phyloP scores from a whole-genome alignment of 768 basidiomycete genomes.

The Chalciporus pseudorubinellus region DNA sequence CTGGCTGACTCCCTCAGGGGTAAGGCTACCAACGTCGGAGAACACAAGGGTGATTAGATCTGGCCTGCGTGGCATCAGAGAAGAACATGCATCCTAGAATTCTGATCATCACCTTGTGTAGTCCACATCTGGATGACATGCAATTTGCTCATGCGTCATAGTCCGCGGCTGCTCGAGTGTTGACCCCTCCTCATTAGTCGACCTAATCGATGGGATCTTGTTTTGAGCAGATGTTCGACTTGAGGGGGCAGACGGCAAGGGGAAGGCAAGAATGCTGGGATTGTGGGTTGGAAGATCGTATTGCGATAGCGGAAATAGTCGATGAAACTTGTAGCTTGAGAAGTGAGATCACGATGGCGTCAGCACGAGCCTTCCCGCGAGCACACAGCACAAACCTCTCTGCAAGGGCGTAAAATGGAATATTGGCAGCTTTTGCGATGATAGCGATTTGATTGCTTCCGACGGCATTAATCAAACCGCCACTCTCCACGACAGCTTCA shows the following conservation, averaged over 20 bases:
- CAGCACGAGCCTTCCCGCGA: conserved; percentile 17
- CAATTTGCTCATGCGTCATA: conserved; percentile 83
- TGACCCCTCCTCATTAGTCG: conserved; percentile 3
- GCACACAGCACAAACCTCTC: conserved; percentile 61
- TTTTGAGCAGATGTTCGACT: conserved; percentile 1
- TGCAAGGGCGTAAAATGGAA: conserved; percentile 94
- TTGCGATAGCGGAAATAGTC: conserved; percentile 90
- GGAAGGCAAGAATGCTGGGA: conserved; percentile 70
- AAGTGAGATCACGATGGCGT: conserved; percentile 23
- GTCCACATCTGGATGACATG: conserved; percentile 84
- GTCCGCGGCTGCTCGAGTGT: conserved; percentile 10
- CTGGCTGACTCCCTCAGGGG: conserved; percentile 91
- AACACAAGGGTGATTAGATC: conserved; percentile 93
- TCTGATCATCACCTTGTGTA: conserved; percentile 71
- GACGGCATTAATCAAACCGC: conserved; percentile 87
- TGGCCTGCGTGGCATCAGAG: conserved; percentile 51
- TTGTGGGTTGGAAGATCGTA: conserved; percentile 85
- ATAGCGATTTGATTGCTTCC: conserved; percentile 97
- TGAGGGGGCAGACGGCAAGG: conserved; percentile 33
- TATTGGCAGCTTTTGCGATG: conserved; percentile 90
- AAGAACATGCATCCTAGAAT: conserved; percentile 8
- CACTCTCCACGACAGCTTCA: conserved; percentile 97
- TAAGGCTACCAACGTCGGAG: conserved; percentile 90
- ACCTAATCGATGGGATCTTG: conserved; percentile 2
- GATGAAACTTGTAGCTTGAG: conserved; percentile 92